Percentiles rank a stretch among this genome's conserved stretches.
Evolutionary conservation across 2,329 filamentous ascomycete genomes (phyloP).

Genomic region (Nannizzia gypsea): DNA sequence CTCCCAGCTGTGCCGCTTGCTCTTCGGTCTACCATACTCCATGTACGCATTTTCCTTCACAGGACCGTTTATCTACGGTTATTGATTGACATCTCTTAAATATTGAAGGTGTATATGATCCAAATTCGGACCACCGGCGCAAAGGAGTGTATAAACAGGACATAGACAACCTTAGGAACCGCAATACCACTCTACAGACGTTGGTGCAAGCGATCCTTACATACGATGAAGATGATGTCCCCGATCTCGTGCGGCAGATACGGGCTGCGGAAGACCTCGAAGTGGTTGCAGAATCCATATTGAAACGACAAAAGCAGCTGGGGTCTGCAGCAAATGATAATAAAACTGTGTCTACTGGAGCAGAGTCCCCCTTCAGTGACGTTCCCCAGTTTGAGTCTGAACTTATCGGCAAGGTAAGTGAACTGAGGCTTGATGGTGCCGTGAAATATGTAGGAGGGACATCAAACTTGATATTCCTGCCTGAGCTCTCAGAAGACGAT

Average conservation of each 20-base stretch:
- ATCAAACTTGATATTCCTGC: constrained; percentile 78
- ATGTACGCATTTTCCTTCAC: constrained; percentile 20
- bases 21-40: constrained; percentile 65
- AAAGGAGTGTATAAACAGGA: constrained; percentile 97
- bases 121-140: constrained; percentile 86
- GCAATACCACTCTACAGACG: constrained; percentile 79
- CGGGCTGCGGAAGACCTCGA: constrained; percentile 70
- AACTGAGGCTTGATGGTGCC: constrained; percentile 73
- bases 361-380: constrained; percentile 31
- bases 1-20: constrained; percentile 90
- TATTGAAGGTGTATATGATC: constrained; percentile 72
- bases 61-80: neutral
- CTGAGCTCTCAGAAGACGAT: constrained; percentile 38
- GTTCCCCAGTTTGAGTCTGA: constrained; percentile 56
- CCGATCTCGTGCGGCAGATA: constrained; percentile 70
- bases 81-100: neutral
- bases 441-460: constrained; percentile 89
- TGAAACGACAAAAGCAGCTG: constrained; percentile 41
- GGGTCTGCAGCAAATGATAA: constrained; percentile 27
- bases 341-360: constrained; percentile 17
- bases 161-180: constrained; percentile 74
- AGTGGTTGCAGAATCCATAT: constrained; percentile 49
- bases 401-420: constrained; percentile 84
- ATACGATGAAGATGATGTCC: constrained; percentile 74
- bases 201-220: constrained; percentile 87